phyloP scores from a whole-genome alignment of 306 rosid genomes.

The Notholithocarpus densiflorus region DNA sequence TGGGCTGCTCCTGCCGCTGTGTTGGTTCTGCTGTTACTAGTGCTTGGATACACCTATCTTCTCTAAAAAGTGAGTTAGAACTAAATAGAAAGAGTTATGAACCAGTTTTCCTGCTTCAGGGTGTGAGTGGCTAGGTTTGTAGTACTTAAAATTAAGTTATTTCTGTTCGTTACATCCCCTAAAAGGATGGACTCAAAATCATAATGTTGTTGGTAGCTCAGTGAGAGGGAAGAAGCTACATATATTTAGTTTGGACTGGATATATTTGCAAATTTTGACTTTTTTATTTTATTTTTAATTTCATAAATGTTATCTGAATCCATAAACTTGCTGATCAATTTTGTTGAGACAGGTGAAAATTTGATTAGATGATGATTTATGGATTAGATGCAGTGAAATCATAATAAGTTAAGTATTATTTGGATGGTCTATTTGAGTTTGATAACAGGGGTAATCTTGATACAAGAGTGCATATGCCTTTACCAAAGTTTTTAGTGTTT shows the following conservation, averaged over 20 bases:
- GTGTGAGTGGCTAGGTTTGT: constrained; percentile 29
- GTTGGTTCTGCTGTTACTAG: constrained; percentile 41
- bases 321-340: constrained; percentile 16
- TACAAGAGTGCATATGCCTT: too few relatives aligned
- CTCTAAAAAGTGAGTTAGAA: constrained; percentile 32
- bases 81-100: constrained; percentile 31
- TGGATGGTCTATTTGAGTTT: too few relatives aligned
- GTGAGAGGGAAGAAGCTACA: constrained; percentile 25
- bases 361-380: constrained; percentile 1
- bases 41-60: constrained; percentile 59
- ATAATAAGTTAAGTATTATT: too few relatives aligned
- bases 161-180: constrained; percentile 51
- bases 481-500: too few relatives aligned
- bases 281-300: constrained; percentile 29
- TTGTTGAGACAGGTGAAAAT: constrained; percentile 10
- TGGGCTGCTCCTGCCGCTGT: constrained; percentile 70
- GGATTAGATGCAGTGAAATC: not conserved
- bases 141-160: constrained; percentile 47
- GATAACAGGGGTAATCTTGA: too few relatives aligned
- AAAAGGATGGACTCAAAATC: constrained; percentile 41
- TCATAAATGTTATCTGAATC: constrained; percentile 23
- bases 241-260: constrained; percentile 32
- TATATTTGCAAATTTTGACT: constrained; percentile 48
- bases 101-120: constrained; percentile 32
- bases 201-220: constrained; percentile 40